phyloP scores from a whole-genome alignment of 768 basidiomycete genomes.

The Serendipita sp. region DNA sequence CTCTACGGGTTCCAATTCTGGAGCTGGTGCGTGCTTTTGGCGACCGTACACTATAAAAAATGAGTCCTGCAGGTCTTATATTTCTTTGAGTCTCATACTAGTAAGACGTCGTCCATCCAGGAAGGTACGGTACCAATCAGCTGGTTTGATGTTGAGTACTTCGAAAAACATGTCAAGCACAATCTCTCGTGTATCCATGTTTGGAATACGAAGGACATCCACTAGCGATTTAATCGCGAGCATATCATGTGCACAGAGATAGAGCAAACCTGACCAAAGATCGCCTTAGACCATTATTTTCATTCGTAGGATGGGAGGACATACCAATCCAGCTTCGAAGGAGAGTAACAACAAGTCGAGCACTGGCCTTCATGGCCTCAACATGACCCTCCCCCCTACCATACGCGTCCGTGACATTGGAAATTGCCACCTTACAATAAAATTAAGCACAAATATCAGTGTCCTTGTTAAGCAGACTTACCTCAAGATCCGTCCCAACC shows the following conservation, averaged over 20 bases:
- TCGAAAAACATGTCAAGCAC: slow-evolving; percentile 91
- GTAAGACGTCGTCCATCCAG: slow-evolving; percentile 78
- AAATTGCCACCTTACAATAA: slow-evolving; percentile 53
- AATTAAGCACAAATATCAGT: neutral
- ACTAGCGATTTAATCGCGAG: slow-evolving; percentile 71
- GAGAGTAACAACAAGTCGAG: slow-evolving; percentile 66
- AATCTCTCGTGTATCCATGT: slow-evolving; percentile 72
- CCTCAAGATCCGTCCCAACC: slow-evolving; percentile 81
- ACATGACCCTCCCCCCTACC: slow-evolving; percentile 64
- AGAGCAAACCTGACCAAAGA: slow-evolving; percentile 50
- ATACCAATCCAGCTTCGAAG: slow-evolving; percentile 86
- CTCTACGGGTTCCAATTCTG: neutral
- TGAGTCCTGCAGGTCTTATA: neutral
- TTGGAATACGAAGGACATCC: slow-evolving; percentile 75
- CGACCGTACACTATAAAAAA: slow-evolving; percentile 10
- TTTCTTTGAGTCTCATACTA: slow-evolving; percentile 32
- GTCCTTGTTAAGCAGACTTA: slow-evolving; percentile 19
- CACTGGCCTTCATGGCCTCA: slow-evolving; percentile 62
- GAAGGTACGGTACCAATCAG: slow-evolving; percentile 86
- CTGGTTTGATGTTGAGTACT: slow-evolving; percentile 76
- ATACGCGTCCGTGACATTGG: slow-evolving; percentile 84
- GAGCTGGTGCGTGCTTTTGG: slow-evolving; percentile 6
- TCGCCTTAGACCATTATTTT: neutral
- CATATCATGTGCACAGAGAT: slow-evolving; percentile 82
- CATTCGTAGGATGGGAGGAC: slow-evolving; percentile 15